Evolutionary conservation across 1,284 basidiomycete genomes (phyloP).

Genomic region (Stereum hirsutum): DNA sequence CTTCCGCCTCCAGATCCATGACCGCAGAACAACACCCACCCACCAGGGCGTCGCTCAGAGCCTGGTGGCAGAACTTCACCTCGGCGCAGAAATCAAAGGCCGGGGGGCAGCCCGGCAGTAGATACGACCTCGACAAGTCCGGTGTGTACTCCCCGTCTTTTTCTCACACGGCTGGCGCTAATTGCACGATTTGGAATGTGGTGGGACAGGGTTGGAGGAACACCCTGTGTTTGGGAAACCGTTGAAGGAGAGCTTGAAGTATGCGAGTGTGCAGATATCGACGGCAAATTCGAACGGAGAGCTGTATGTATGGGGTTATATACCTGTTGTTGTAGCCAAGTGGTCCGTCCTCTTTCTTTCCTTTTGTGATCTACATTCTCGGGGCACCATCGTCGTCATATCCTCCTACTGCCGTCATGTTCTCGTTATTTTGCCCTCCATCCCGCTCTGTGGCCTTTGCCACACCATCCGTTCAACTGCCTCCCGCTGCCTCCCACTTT

Average conservation of each 20-base stretch:
- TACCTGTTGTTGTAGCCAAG: constrained; percentile 96
- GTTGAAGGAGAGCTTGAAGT: constrained; percentile 75
- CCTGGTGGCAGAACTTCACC: constrained; percentile 14
- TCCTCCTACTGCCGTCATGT: too few relatives aligned
- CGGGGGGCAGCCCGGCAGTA: constrained; percentile 3
- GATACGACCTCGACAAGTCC: constrained; percentile 4
- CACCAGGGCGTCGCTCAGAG: constrained; percentile 5
- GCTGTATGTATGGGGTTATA: constrained; percentile 87
- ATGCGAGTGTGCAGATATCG: constrained; percentile 91
- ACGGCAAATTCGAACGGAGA: constrained; percentile 81
- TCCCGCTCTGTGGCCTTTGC: too few relatives aligned
- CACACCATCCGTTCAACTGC: too few relatives aligned
- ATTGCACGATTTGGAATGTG: too few relatives aligned
- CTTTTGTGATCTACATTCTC: too few relatives aligned
- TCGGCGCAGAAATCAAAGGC: constrained; percentile 9
- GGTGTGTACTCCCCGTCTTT: too few relatives aligned
- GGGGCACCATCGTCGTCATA: too few relatives aligned
- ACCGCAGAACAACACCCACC: constrained; percentile 5
- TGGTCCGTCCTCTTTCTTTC: constrained; percentile 54
- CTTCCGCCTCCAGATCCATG: background rate
- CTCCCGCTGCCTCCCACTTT: too few relatives aligned
- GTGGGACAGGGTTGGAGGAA: too few relatives aligned
- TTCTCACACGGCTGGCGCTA: too few relatives aligned
- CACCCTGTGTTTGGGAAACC: constrained; percentile 80
- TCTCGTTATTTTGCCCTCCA: too few relatives aligned